Evolutionary conservation across 148 eudicot genomes (phyloP), one percentile per base, ranked within the genome.

Genomic region (Dianthus caryophyllus): DNA sequence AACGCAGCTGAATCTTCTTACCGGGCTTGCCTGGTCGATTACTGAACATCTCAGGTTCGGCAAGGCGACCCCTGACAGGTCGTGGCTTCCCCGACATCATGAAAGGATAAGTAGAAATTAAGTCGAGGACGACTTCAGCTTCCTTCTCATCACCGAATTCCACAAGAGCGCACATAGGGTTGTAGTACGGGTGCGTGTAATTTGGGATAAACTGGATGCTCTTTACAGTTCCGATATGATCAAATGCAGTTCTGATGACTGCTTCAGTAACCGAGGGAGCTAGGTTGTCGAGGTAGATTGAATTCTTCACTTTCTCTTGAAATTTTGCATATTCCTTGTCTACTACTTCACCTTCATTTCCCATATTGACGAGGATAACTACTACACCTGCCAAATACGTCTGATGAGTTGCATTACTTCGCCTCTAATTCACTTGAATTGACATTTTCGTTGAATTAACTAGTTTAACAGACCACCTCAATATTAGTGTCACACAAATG

Each of bases 61-160:
- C 90, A 62, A 77, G 60, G 17, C 57, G 69, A 17, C 76, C 93
- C 61, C 96, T 81, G 25, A 85, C 86, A 16, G 97, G 96, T 81
- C 97, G 85, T 14, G 97, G 97, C 97, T 83, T 85, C 21, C 93
- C 96, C 6, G 73, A 79, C 50, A 88, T 78, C 96, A 88, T 88
- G 67, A 91, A 85, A 0, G 90, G 89, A 22, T 49, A 68, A 15
- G 51, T 41, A n/a, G 52, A 24, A 62, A 82, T 67, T 38, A 49
- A 74, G 4, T 11, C 51, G 0, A 87, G 48, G 17, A 87, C 73
- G 12, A 55, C n/a, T 0, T 18, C 24, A 0, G 84, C 96, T 57
- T 80, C 78, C 70, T 76, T 70, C 20, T 57, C 54, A 16, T 31
- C 79, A 43, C 76, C 79, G 78, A 84, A 67, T 64, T 91, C 97